Percentiles rank a stretch among this genome's conserved stretches.
Evolutionary conservation across 805 yeast genomes (phyloP).

Genomic region (Hanseniaspora guilliermondii): DNA sequence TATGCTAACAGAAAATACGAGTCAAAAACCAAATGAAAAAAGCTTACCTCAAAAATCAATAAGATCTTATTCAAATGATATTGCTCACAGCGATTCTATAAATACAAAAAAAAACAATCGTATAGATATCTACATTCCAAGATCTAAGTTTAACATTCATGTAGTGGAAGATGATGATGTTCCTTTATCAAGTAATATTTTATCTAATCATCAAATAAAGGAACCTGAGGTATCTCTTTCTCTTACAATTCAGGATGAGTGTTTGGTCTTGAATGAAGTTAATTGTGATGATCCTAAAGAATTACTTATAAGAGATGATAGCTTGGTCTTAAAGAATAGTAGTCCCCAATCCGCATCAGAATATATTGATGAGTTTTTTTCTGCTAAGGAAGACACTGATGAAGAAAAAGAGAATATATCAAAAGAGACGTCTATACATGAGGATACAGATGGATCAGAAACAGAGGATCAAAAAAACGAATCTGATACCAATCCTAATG

Average conservation of each 20-base stretch:
- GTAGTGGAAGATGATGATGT: neutral
- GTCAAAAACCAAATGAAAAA: neutral
- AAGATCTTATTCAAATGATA: too few species aligned
- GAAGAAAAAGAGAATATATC: neutral
- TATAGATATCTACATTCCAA: conserved; percentile 2
- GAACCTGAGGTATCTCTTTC: neutral
- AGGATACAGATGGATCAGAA: too few species aligned
- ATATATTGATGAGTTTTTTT: neutral
- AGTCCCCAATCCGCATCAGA: neutral
- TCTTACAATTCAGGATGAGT: neutral
- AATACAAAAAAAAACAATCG: neutral
- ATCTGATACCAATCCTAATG: neutral
- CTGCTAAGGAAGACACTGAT: neutral
- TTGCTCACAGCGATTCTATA: neutral
- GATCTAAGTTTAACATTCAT: neutral
- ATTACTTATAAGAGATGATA: neutral
- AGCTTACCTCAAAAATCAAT: too few species aligned
- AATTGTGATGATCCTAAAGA: neutral
- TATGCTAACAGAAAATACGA: neutral
- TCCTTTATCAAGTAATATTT: neutral
- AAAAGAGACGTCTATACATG: too few species aligned
- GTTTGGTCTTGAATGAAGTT: neutral
- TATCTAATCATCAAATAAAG: neutral
- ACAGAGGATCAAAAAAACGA: neutral
- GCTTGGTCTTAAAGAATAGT: too few species aligned